Conservation (phyloP, 2,329 filamentous ascomycete species). For the Colletotrichum zoysiae region DNA sequence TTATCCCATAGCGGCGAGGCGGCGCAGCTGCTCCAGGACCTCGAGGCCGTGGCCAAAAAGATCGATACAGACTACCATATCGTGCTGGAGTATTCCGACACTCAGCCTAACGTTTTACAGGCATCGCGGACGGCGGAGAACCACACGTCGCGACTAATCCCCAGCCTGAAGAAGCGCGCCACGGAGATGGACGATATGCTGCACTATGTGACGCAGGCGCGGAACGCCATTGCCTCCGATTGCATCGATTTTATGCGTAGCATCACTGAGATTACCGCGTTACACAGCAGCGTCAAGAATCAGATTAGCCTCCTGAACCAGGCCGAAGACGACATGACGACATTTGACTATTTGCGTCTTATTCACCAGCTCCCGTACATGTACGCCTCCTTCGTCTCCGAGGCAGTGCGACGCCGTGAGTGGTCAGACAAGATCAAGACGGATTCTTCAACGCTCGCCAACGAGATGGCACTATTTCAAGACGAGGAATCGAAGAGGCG, state of each 20-base stretch:
- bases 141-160: constrained; percentile 73
- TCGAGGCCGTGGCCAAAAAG: constrained; percentile 87
- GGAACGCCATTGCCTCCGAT: constrained; percentile 75
- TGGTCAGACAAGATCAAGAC: constrained; percentile 92
- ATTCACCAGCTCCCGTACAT: constrained; percentile 88
- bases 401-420: constrained; percentile 87
- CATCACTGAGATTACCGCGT: constrained; percentile 83
- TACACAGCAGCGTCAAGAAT: constrained; percentile 78
- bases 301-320: constrained; percentile 80
- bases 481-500: constrained; percentile 92
- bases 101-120: constrained; percentile 70
- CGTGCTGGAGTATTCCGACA: constrained; percentile 75
- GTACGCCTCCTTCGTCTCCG: constrained; percentile 89
- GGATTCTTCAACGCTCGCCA: constrained; percentile 88
- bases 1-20: constrained; percentile 73
- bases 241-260: constrained; percentile 82
- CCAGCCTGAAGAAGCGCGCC: constrained; percentile 67
- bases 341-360: constrained; percentile 83
- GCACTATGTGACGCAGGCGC: constrained; percentile 70
- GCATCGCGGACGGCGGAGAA: constrained; percentile 73
- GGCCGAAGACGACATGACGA: constrained; percentile 80
- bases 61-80: constrained; percentile 88
- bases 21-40: constrained; percentile 80
- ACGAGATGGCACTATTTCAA: constrained; percentile 92
- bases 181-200: constrained; percentile 73